Base-by-base conservation (phyloP, 176 grass and related monocot species). In the Aechmea fasciata region DNA sequence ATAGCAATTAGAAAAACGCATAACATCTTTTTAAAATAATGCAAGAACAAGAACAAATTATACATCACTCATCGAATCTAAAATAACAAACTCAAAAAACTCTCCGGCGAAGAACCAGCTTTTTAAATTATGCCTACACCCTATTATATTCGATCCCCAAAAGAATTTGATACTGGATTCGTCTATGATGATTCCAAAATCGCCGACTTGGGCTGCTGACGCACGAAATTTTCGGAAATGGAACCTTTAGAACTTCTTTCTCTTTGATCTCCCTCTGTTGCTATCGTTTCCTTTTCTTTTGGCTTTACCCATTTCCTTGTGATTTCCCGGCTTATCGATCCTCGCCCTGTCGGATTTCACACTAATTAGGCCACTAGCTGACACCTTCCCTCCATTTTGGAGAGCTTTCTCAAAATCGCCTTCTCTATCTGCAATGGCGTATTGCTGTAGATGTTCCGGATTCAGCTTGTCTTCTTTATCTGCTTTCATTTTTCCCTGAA, bases 281-380 rank as follows among this genome's bases (percentile, higher is more conserved):
- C 88, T 76, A 20, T 90, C 86, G 72, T 72, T 48, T 81, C 82
- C 86, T 85, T 90, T 92, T 52, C 94, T 83, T 83, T 92, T 97
- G 2, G 68, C 72, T 71, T 81, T 87, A 48, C 69, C 65, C 10
- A 11, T 53, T 64, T 83, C 78, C 65, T 71, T 80, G 49, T 64
- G 29, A 65, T 81, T 91, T 55, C 71, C 75, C 33, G 83, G 75
- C 74, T 90, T 92, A 18, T 85, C 77, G 0, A 57, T 48, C 22
- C 66, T 81, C 15, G 72, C 50, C 63, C 69, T 97, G 72, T 57
- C 87, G 41, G 89, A 90, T 82, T 90, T 90, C 52, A 97, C 79
- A 63, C 89, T 97, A 48, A 97, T 77, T 57, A 97, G 68, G 11
- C 94, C 86, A 49, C 86, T 97, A 13, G 79, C 69, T 1, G 89